Evolutionary conservation across 164 flowering plant genomes (phyloP).

Genomic region (Nymphaea thermarum): DNA sequence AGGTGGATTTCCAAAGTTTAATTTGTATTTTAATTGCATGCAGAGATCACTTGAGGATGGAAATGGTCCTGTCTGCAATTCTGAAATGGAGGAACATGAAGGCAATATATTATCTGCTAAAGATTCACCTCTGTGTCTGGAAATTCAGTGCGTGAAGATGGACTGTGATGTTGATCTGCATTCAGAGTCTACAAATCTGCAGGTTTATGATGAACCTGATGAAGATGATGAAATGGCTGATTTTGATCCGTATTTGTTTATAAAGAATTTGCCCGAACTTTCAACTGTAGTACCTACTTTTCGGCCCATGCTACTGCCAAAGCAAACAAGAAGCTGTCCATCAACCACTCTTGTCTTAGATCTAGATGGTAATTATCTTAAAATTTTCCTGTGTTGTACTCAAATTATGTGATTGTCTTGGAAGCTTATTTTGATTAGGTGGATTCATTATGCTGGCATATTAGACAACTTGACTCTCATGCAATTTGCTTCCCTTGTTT

Average conservation of each 20-base stretch:
- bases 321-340: constrained; percentile 95
- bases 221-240: constrained; percentile 70
- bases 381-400: neutral
- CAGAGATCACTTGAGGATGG: constrained; percentile 12
- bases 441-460: neutral
- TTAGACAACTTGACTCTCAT: neutral
- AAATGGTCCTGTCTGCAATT: constrained; percentile 13
- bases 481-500: neutral
- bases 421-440: no score
- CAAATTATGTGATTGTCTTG: no score
- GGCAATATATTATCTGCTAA: constrained; percentile 45
- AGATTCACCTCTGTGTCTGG: constrained; percentile 77
- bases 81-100: constrained; percentile 18
- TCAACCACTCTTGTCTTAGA: constrained; percentile 88
- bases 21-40: constrained; percentile 7
- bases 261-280: constrained; percentile 75
- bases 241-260: constrained; percentile 91
- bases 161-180: constrained; percentile 73
- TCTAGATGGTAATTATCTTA: constrained; percentile 61
- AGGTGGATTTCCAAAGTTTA: constrained; percentile 9
- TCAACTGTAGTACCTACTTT: constrained; percentile 78
- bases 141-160: constrained; percentile 73
- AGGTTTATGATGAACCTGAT: constrained; percentile 46
- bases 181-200: constrained; percentile 44
- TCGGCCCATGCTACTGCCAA: constrained; percentile 75